A percentile compares a stretch with the other conserved stretches of the same genome.
Evolutionary conservation across 2,329 filamentous ascomycete species (phyloP).

Genomic region (Fusarium secorum): DNA sequence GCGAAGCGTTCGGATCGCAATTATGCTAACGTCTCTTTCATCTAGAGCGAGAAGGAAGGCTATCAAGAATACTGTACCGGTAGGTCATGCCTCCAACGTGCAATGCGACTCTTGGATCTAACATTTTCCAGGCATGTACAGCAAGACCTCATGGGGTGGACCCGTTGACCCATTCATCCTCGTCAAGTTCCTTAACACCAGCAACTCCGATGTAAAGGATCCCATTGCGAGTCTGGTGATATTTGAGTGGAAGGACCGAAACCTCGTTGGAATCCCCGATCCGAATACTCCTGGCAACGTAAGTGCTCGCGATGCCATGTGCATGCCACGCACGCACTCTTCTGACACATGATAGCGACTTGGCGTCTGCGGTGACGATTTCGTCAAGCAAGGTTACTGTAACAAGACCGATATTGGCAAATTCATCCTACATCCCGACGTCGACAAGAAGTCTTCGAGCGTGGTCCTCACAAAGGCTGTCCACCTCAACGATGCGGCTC

Average conservation of each 20-base stretch:
- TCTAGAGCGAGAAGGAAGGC: slow-evolving; percentile 76
- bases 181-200: slow-evolving; percentile 74
- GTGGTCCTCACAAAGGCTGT: slow-evolving; percentile 82
- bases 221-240: slow-evolving; percentile 84
- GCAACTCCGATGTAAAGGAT: slow-evolving; percentile 67
- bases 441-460: slow-evolving; percentile 73
- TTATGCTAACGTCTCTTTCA: slow-evolving; percentile 33
- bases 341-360: slow-evolving; percentile 46
- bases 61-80: slow-evolving; percentile 82
- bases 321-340: not conserved
- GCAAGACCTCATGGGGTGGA: slow-evolving; percentile 86
- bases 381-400: slow-evolving; percentile 75
- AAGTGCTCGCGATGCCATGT: slow-evolving; percentile 39
- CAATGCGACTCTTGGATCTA: not conserved
- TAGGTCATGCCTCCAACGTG: slow-evolving; percentile 42
- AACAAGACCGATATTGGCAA: slow-evolving; percentile 79
- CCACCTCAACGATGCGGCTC: slow-evolving; percentile 76
- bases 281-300: slow-evolving; percentile 63
- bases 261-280: slow-evolving; percentile 75
- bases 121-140: slow-evolving; percentile 80
- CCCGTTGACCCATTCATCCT: slow-evolving; percentile 88
- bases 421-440: slow-evolving; percentile 83
- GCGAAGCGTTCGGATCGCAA: not conserved
- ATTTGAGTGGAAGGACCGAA: slow-evolving; percentile 92
- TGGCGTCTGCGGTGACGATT: slow-evolving; percentile 76